These are phyloP conservation scores for Dillenia suffruticosa DNA, from an alignment of 164 flowering plant species.

Conservation along the genomic window DNA sequence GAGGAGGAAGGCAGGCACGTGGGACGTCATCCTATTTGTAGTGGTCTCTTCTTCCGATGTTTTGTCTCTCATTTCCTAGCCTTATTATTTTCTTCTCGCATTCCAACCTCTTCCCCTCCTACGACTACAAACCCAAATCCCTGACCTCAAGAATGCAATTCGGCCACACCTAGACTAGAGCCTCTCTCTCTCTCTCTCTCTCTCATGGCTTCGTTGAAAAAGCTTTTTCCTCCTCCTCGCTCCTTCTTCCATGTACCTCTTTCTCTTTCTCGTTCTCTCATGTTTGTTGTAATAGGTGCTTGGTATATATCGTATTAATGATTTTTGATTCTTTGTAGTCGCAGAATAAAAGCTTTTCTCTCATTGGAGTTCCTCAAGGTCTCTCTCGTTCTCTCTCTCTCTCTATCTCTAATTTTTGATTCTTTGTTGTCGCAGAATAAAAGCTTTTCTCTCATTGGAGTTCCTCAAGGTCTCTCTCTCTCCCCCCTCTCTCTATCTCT, in stretches of 20 bases:
- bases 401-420: neutral
- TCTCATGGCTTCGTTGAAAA: constrained; percentile 27
- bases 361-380: constrained; percentile 19
- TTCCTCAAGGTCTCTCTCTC: constrained; percentile 15
- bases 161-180: too few relatives aligned
- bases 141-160: too few relatives aligned
- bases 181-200: neutral
- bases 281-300: too few relatives aligned
- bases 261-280: constrained; percentile 3
- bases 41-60: too few relatives aligned
- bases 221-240: constrained; percentile 16
- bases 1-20: too few relatives aligned
- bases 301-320: too few relatives aligned
- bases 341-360: constrained; percentile 19
- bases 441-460: constrained; percentile 11
- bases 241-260: constrained; percentile 8
- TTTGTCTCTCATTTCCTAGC: too few relatives aligned
- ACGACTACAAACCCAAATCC: too few relatives aligned
- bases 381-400: neutral
- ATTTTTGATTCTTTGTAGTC: neutral
- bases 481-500: neutral
- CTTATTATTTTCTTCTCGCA: too few relatives aligned
- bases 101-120: too few relatives aligned
- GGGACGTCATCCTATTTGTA: too few relatives aligned
- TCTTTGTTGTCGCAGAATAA: constrained; percentile 17